Evolutionary conservation across 1,284 basidiomycete species (phyloP).

Genomic region (Ceratobasidium sp.): DNA sequence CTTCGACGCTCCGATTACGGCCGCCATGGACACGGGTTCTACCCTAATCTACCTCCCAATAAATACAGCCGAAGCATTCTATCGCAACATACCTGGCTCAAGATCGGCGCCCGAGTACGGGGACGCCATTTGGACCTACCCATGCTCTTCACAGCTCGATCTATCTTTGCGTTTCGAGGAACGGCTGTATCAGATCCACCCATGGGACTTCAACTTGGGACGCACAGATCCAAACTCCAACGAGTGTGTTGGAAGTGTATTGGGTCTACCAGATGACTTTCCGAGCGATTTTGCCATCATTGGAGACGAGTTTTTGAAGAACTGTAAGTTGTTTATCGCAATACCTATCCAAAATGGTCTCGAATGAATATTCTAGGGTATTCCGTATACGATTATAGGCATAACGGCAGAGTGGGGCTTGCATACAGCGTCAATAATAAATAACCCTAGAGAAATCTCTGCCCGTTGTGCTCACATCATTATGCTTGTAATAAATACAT

Average conservation of each 20-base stretch:
- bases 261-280: conserved; percentile 60
- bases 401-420: conserved; percentile 64
- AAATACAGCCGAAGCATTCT: conserved; percentile 53
- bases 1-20: conserved; percentile 14
- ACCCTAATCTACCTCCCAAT: conserved; percentile 63
- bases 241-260: conserved; percentile 72
- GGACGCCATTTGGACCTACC: conserved; percentile 61
- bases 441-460: background rate
- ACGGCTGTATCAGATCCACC: conserved; percentile 57
- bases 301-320: conserved; percentile 76
- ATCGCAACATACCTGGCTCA: conserved; percentile 61
- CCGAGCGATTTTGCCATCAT: conserved; percentile 66
- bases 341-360: conserved; percentile 7
- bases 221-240: conserved; percentile 46
- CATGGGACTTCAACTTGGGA: conserved; percentile 74
- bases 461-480: background rate
- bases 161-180: conserved; percentile 62
- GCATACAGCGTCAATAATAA: conserved; percentile 63
- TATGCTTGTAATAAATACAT: too few species aligned
- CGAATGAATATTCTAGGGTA: conserved; percentile 56
- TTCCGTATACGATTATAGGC: conserved; percentile 64
- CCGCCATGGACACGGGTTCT: conserved; percentile 70
- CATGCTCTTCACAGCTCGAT: conserved; percentile 53
- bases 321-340: conserved; percentile 55
- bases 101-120: conserved; percentile 50